Evolutionary conservation across 2,329 filamentous ascomycete genomes (phyloP).

Genomic region (Monosporascus cannonballus): DNA sequence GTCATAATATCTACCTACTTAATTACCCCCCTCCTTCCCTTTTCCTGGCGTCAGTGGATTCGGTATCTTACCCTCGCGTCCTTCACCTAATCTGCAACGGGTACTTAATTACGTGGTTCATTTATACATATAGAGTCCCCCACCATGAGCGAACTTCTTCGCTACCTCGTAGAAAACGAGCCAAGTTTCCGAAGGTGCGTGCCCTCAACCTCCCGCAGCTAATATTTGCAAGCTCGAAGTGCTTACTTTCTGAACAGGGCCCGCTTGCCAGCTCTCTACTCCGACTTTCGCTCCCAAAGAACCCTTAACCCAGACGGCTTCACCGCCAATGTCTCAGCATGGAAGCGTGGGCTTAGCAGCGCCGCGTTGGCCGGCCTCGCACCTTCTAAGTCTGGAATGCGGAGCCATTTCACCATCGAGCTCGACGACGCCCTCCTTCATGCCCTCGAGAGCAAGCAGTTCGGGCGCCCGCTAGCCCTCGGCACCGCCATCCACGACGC

Average conservation of each 20-base stretch:
- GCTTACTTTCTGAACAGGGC: constrained; percentile 42
- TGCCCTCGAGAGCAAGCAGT: constrained; percentile 69
- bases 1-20: too few relatives aligned
- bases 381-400: constrained; percentile 34
- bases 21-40: too few relatives aligned
- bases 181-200: constrained; percentile 53
- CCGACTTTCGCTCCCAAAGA: constrained; percentile 71
- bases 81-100: too few relatives aligned
- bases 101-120: too few relatives aligned
- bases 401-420: constrained; percentile 46
- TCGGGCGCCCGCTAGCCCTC: constrained; percentile 74
- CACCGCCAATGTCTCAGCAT: constrained; percentile 70
- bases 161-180: constrained; percentile 57
- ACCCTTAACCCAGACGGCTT: constrained; percentile 82
- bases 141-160: constrained; percentile 61
- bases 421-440: constrained; percentile 60
- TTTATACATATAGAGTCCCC: too few relatives aligned
- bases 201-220: background rate
- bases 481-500: constrained; percentile 74
- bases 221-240: too few relatives aligned
- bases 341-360: constrained; percentile 67
- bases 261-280: constrained; percentile 80
- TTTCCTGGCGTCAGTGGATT: too few relatives aligned
- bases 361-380: constrained; percentile 57
- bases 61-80: too few relatives aligned